Percentiles rank a stretch among this genome's conserved stretches.
phyloP scores from a whole-genome alignment of 495 filamentous ascomycete species.

The Podospora bellae-mahoneyi region DNA sequence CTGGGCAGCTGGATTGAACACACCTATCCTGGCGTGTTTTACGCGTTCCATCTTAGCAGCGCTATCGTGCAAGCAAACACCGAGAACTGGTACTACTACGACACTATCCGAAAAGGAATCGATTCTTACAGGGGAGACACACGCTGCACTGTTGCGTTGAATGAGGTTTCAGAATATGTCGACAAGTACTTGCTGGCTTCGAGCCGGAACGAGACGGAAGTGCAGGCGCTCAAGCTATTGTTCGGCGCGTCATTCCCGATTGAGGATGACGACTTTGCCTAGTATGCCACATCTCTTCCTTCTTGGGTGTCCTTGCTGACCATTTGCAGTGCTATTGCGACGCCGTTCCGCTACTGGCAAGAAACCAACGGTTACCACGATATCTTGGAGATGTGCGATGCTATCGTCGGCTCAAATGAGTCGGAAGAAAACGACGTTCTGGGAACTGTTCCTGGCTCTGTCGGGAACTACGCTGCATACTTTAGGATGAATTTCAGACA shows the following conservation, averaged over 20 bases:
- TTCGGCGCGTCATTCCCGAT: constrained; percentile 26
- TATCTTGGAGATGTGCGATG: constrained; percentile 51
- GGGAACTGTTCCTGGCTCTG: constrained; percentile 21
- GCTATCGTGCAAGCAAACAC: constrained; percentile 59
- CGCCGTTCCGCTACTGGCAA: constrained; percentile 30
- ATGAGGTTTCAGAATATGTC: constrained; percentile 53
- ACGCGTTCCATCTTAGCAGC: constrained; percentile 62
- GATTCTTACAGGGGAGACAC: constrained; percentile 33
- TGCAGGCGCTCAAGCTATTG: constrained; percentile 24
- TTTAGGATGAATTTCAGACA: constrained; percentile 46
- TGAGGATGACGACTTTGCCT: constrained; percentile 31
- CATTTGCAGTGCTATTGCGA: constrained; percentile 21
- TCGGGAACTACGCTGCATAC: constrained; percentile 55
- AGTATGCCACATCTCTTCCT: constrained; percentile 12
- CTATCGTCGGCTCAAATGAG: constrained; percentile 13
- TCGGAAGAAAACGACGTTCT: constrained; percentile 24
- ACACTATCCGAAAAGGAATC: constrained; percentile 57
- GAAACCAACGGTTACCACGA: constrained; percentile 38
- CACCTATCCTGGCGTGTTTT: constrained; percentile 60
- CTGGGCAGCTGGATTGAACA: constrained; percentile 60
- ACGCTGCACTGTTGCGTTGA: constrained; percentile 58
- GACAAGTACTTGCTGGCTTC: constrained; percentile 44
- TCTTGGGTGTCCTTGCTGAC: neutral
- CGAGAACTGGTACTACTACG: constrained; percentile 66
- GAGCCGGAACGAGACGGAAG: constrained; percentile 17